Evolutionary conservation across 2,329 filamentous ascomycete genomes (phyloP).

Genomic region (Aureobasidium sp.): DNA sequence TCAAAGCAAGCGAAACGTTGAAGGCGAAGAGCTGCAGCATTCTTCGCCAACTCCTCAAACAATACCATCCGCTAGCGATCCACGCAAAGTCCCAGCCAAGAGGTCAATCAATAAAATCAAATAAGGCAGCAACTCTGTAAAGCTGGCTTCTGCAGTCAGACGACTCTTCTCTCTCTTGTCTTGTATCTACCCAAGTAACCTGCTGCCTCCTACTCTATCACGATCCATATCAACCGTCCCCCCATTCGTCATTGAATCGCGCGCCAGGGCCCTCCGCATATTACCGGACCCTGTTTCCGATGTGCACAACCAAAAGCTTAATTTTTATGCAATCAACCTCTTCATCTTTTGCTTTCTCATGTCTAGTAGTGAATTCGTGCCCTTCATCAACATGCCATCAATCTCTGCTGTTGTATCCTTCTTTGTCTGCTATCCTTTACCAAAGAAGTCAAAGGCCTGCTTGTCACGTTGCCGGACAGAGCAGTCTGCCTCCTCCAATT

Average conservation of each 20-base stretch:
- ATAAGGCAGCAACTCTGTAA: not conserved
- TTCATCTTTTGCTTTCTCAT: not conserved
- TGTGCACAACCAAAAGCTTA: not conserved
- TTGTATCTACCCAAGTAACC: not conserved
- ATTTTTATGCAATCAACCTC: not conserved
- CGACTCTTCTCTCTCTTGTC: not conserved
- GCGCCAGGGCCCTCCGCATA: not conserved
- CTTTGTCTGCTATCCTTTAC: not conserved
- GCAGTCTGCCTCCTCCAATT: not conserved
- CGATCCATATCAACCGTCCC: not conserved
- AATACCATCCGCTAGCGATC: conserved; percentile 8
- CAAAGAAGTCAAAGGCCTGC: not conserved
- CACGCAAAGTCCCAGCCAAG: not conserved
- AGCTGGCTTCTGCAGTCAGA: not conserved
- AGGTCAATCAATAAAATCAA: not conserved
- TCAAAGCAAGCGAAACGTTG: conserved; percentile 11
- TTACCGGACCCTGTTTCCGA: not conserved
- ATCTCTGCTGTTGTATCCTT: not conserved
- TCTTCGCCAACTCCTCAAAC: conserved; percentile 1
- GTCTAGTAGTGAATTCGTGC: not conserved
- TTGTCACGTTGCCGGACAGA: not conserved
- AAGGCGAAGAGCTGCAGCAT: conserved; percentile 10
- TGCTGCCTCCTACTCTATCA: not conserved
- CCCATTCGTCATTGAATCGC: not conserved
- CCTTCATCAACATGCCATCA: not conserved